Evolutionary conservation across 495 filamentous ascomycete genomes (phyloP), one percentile per base, ranked within the genome.

Genomic region (Thermothielavioides terrestris): DNA sequence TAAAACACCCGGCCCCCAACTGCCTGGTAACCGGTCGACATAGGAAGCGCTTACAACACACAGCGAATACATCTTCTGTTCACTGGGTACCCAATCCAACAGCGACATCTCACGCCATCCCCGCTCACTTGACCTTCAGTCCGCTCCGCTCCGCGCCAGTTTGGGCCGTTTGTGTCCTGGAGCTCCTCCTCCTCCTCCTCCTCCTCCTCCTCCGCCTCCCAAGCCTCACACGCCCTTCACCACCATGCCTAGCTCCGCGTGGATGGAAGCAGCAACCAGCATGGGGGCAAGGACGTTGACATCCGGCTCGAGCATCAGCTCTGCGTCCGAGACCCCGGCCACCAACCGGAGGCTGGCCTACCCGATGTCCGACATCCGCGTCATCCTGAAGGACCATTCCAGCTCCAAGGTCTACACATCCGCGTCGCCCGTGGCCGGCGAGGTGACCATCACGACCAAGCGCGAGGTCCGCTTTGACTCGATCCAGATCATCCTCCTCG

Each of bases 401-500:
- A 56, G 36, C 23, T 66, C 68, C 47, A 77, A 74, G 52, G 59
- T 74, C 27, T 79, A 77, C 56, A 74, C 74, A 0, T 73, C 74
- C 1, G 62, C 59, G 12, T 75, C 74, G 11, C 62, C 68, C 40
- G 49, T 79, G 5, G 60, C 61, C 28, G 76, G 74, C 18, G 42
- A 68, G 31, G 66, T 74, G 22, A 72, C 88, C 52, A 82, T 80
- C 23, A 73, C 74, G 1, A 72, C 77, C 21, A 68, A 75, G 44
- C 66, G 53, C 37, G 84, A 91, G 53, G 83, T 79, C 6, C 71
- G 75, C 36, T 96, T 98, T 65, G 87, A 94, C 52, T 72, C 81
- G 20, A 64, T 97, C 42, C 78, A 86, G 48, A 90, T 98, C 59
- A 72, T 84, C 1, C 80, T 98, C 37, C 78, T 91, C 58, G 92